A percentile compares a stretch with the other conserved stretches of the same genome.
These are phyloP conservation scores for Antrodiella citrinella DNA, from an alignment of 768 basidiomycete genomes.

Conservation along the genomic window DNA sequence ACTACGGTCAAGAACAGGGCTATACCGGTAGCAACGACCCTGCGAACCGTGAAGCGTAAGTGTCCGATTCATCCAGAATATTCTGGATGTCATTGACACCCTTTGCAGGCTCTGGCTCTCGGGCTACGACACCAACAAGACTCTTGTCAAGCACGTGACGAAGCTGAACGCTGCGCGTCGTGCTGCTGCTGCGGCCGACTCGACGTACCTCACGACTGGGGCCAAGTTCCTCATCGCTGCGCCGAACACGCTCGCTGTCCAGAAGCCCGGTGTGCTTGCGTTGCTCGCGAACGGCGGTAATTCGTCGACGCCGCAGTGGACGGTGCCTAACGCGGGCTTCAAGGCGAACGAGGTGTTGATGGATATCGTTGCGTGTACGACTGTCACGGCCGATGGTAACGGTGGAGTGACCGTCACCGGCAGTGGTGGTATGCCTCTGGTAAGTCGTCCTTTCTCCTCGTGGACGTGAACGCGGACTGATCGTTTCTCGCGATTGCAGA, in stretches of 20 bases:
- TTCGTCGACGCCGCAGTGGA: constrained; percentile 32
- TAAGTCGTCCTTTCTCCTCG: no score
- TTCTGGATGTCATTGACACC: neutral
- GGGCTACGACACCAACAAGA: constrained; percentile 41
- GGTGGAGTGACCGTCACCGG: constrained; percentile 35
- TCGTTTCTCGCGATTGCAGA: no score
- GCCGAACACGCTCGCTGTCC: constrained; percentile 35
- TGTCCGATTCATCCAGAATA: neutral
- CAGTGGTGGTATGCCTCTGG: constrained; percentile 39
- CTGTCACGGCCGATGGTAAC: constrained; percentile 26
- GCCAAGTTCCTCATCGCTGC: constrained; percentile 38
- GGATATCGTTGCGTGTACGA: constrained; percentile 44
- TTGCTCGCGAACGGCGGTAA: constrained; percentile 49
- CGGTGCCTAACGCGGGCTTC: constrained; percentile 34
- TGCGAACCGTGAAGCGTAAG: constrained; percentile 43
- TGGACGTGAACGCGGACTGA: no score
- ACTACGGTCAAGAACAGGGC: constrained; percentile 48
- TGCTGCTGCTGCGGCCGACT: constrained; percentile 31
- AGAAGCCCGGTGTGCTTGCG: constrained; percentile 47
- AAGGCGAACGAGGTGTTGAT: constrained; percentile 34
- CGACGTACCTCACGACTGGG: constrained; percentile 37
- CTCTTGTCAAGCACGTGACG: constrained; percentile 38
- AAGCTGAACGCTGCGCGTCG: constrained; percentile 47
- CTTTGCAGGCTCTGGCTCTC: constrained; percentile 52
- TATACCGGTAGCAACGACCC: constrained; percentile 37